phyloP scores from a whole-genome alignment of 1,284 basidiomycete species.

The Inonotus obliquus region DNA sequence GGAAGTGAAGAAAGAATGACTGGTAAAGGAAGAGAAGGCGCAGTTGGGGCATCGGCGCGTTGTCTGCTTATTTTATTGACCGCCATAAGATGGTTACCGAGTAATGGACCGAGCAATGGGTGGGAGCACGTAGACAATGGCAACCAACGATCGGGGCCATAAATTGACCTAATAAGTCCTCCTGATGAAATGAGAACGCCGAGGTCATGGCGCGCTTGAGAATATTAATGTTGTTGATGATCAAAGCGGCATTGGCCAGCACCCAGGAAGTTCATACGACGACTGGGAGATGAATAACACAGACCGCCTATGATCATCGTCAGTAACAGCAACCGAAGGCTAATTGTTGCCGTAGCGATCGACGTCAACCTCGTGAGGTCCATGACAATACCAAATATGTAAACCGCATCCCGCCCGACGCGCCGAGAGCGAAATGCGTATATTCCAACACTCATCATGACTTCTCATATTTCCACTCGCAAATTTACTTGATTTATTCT shows the following conservation, averaged over 20 bases:
- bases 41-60: not conserved
- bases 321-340: not conserved
- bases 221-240: not conserved
- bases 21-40: not conserved
- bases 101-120: not conserved
- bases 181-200: not conserved
- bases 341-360: not conserved
- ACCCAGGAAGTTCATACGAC: not conserved
- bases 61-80: not conserved
- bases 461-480: not conserved
- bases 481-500: not conserved
- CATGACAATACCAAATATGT: slow-evolving; percentile 2
- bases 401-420: not conserved
- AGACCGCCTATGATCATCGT: not conserved
- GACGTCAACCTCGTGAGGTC: not conserved
- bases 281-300: not conserved
- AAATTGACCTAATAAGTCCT: not conserved
- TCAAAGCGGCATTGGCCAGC: not conserved
- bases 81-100: not conserved
- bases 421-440: not conserved
- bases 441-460: not conserved
- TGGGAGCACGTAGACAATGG: not conserved
- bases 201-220: not conserved
- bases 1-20: not conserved
- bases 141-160: slow-evolving; percentile 2